These are phyloP conservation scores for Pseudopithomyces maydicus DNA, from an alignment of 2,329 filamentous ascomycete species.

Conservation along the genomic window DNA sequence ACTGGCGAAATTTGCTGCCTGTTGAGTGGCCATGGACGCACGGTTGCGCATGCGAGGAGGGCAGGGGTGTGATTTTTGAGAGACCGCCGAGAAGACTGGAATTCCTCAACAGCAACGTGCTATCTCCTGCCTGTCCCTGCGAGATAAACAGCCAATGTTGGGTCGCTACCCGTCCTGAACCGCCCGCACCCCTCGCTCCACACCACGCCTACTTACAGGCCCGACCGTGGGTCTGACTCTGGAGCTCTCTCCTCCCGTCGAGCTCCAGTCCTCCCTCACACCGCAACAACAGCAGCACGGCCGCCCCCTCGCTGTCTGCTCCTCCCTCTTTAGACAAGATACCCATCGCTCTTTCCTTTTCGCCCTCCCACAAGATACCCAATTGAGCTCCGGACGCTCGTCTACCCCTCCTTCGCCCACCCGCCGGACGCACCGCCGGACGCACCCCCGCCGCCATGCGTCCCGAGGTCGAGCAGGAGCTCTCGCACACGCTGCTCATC, in stretches of 20 bases:
- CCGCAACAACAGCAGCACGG: slow-evolving; percentile 5
- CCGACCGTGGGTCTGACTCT: not conserved
- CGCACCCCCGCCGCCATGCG: slow-evolving; percentile 68
- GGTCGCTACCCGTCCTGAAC: slow-evolving; percentile 19
- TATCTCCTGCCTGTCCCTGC: slow-evolving; percentile 25
- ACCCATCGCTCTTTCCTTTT: slow-evolving; percentile 13
- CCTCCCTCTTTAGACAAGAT: slow-evolving; percentile 6
- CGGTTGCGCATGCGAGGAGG: slow-evolving; percentile 19
- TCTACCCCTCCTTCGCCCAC: slow-evolving; percentile 9
- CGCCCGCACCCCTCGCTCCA: slow-evolving; percentile 11
- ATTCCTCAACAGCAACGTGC: slow-evolving; percentile 38
- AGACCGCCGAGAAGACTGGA: slow-evolving; percentile 20
- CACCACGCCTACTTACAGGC: slow-evolving; percentile 13
- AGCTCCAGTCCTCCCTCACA: slow-evolving; percentile 3
- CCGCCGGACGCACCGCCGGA: slow-evolving; percentile 18
- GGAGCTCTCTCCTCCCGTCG: not conserved
- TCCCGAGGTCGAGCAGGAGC: slow-evolving; percentile 98
- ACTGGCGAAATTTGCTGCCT: slow-evolving; percentile 6
- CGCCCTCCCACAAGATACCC: slow-evolving; percentile 12
- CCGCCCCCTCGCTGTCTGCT: slow-evolving; percentile 2
- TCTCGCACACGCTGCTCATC: slow-evolving; percentile 95
- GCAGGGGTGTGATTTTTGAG: slow-evolving; percentile 40
- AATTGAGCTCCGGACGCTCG: slow-evolving; percentile 14
- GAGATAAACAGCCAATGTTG: slow-evolving; percentile 42
- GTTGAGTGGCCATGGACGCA: slow-evolving; percentile 17